A percentile compares a stretch with the other conserved stretches of the same genome.
Evolutionary conservation across 176 grass and related monocot species (phyloP).

Genomic region (Aegilops sharonensis): DNA sequence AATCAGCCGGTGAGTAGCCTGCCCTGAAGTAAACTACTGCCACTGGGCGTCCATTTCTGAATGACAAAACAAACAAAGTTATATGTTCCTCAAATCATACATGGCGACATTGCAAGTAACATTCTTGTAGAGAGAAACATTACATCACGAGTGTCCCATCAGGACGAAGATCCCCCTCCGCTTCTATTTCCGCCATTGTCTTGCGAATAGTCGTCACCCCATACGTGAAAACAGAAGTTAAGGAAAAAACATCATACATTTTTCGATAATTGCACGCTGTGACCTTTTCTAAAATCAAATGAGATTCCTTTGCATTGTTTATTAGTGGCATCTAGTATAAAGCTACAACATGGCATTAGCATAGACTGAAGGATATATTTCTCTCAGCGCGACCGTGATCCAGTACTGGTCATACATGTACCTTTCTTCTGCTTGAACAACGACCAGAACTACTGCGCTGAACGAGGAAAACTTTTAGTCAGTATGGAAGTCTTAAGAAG

Average conservation of each 20-base stretch:
- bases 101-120: background rate
- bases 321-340: background rate
- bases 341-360: background rate
- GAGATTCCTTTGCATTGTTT: no score
- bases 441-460: constrained; percentile 55
- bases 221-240: constrained; percentile 41
- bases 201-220: constrained; percentile 53
- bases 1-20: constrained; percentile 63
- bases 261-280: background rate
- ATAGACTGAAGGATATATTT: constrained; percentile 52
- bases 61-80: background rate
- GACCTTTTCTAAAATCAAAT: background rate
- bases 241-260: constrained; percentile 5
- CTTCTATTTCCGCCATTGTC: constrained; percentile 53
- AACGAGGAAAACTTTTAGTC: background rate
- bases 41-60: constrained; percentile 39
- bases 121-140: background rate
- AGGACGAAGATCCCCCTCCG: constrained; percentile 37
- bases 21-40: constrained; percentile 59
- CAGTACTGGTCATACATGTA: constrained; percentile 76
- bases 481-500: background rate
- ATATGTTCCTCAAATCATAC: background rate
- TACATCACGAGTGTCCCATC: constrained; percentile 57
- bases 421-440: constrained; percentile 66
- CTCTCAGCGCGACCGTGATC: constrained; percentile 47